Evolutionary conservation across 805 yeast genomes (phyloP), one percentile per base, ranked within the genome.

Genomic region (Suhomyces sp.): DNA sequence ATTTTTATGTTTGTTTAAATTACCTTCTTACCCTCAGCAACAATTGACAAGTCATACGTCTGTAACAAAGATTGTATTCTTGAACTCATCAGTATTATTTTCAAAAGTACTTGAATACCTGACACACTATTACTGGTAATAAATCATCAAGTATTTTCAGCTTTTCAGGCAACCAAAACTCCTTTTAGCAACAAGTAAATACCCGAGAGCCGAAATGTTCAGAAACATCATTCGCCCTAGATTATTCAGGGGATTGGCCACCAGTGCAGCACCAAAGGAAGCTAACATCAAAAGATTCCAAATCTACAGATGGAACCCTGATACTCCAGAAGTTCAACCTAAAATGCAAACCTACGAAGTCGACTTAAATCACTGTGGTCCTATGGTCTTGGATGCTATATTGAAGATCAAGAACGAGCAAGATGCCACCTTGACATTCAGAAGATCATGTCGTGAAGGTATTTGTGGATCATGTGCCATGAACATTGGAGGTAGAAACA

Each of bases 391-490:
- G 67, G 99, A 94, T 73, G 99, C 98, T 26, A 74, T 94, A 55
- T 73, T 94, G 60, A 92, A 92, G 76, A 91, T 94, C 74, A 94
- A 94, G 76, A 91, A 93, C 73, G 99, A 94, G 76, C 96, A 90
- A 74, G 99, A 94, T 72, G 74, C 97, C 46, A 89, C 97, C 31
- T 83, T 94, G 69, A 94, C 99, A 5, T 89, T 94, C 76, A 87
- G 99, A 79, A 87, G 99, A 76, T 91, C 97, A 44, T 94, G 99
- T 79, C 90, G 99, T 79, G 99, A 94, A 78, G 99, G 99, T 66
- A 94, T 94, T 61, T 94, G 99, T 80, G 99, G 99, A 52, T 93
- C 98, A 6, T 94, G 99, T 80, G 99, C 99, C 62, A 94, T 94
- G 99, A 94, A 94, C 81, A 94, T 94, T 72, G 96, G 96, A 60